These are phyloP conservation scores for Solanum virginianum DNA, from an alignment of 257 asterid species.

Conservation along the genomic window DNA sequence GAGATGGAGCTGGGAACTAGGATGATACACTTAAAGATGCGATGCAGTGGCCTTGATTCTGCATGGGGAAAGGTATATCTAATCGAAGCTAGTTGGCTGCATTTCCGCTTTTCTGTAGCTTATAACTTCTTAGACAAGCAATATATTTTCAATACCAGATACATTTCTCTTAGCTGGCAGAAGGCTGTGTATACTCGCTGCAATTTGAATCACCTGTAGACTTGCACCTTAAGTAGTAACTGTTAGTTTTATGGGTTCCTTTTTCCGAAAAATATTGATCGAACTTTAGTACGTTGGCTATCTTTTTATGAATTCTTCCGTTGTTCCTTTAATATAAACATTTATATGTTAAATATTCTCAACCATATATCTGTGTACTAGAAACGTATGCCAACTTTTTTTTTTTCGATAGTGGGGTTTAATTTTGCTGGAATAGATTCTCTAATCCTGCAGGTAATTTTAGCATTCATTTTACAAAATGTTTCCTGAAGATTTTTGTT, in stretches of 20 bases:
- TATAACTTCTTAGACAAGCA: background rate
- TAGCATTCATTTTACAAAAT: background rate
- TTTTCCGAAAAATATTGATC: background rate
- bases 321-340: background rate
- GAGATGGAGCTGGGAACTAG: conserved; percentile 79
- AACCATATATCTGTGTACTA: background rate
- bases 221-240: background rate
- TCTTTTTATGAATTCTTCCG: background rate
- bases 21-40: conserved; percentile 94
- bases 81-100: background rate
- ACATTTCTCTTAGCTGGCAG: background rate
- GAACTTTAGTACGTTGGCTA: background rate
- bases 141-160: background rate
- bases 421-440: background rate
- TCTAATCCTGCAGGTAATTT: background rate
- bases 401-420: background rate
- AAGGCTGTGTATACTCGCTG: background rate
- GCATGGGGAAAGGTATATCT: conserved; percentile 93
- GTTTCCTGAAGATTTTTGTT: background rate
- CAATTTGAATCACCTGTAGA: background rate
- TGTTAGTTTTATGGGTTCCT: background rate
- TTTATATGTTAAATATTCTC: background rate
- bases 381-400: background rate
- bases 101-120: background rate
- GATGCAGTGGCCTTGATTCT: conserved; percentile 82